Evolutionary conservation across 2,329 filamentous ascomycete genomes (phyloP).

Genomic region (Hymenotorrendiella dingleyae): DNA sequence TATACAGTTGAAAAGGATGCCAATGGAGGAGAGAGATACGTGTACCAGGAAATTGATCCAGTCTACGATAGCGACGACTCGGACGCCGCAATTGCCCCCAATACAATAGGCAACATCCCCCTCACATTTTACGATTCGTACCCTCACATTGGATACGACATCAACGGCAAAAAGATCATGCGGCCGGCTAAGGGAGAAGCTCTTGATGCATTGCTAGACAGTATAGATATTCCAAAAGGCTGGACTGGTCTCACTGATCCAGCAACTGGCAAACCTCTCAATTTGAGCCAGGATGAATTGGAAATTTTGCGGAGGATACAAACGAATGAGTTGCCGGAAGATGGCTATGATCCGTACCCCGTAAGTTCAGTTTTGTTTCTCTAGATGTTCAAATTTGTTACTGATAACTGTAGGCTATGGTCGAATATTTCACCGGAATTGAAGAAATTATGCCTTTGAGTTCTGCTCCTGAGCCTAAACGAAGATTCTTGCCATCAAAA

Average conservation of each 20-base stretch:
- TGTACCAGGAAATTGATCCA: conserved; percentile 90
- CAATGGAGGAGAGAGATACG: conserved; percentile 82
- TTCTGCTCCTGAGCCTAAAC: conserved; percentile 90
- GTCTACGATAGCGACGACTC: conserved; percentile 95
- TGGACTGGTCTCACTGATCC: conserved; percentile 97
- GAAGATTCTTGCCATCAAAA: conserved; percentile 92
- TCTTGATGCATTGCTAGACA: conserved; percentile 87
- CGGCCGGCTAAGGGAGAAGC: conserved; percentile 91
- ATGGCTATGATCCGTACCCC: conserved; percentile 89
- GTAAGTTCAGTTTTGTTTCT: conserved; percentile 42
- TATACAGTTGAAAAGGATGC: conserved; percentile 68
- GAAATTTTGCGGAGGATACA: conserved; percentile 85
- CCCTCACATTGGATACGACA: conserved; percentile 97
- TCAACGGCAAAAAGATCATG: conserved; percentile 98
- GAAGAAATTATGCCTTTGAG: conserved; percentile 92
- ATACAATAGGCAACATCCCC: conserved; percentile 94
- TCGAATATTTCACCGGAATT: conserved; percentile 90
- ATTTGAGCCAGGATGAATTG: conserved; percentile 81
- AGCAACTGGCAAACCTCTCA: conserved; percentile 84
- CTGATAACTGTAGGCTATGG: conserved; percentile 59
- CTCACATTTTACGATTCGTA: conserved; percentile 95
- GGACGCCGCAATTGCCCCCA: conserved; percentile 69
- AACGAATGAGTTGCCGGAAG: conserved; percentile 78
- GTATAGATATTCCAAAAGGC: conserved; percentile 92
- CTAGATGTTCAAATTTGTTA: too few relatives aligned